These are phyloP conservation scores for Aurinia saxatilis DNA, from an alignment of 345 rosid genomes.

Conservation along the genomic window DNA sequence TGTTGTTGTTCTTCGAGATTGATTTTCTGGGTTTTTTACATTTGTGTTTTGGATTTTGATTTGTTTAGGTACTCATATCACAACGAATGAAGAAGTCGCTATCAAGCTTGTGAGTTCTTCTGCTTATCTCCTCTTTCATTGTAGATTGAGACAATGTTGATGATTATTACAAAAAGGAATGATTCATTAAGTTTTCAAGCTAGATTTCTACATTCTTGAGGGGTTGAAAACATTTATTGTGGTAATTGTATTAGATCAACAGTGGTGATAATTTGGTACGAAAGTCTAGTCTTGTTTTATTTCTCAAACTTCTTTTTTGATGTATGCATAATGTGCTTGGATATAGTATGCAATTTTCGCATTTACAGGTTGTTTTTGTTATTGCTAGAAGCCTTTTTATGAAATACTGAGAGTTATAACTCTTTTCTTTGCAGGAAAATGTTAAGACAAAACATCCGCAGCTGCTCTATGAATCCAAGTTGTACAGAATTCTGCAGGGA, in stretches of 20 bases:
- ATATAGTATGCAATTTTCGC: not conserved
- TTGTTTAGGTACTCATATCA: conserved; percentile 63
- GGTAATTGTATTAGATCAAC: conserved; percentile 6
- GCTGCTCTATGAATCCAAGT: conserved; percentile 72
- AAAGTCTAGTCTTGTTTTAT: too few species aligned
- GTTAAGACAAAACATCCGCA: conserved; percentile 94
- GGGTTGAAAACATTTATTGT: not conserved
- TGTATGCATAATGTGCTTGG: not conserved
- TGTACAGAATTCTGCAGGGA: conserved; percentile 86
- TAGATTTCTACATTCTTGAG: not conserved
- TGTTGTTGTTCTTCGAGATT: not conserved
- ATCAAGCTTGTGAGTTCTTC: conserved; percentile 81
- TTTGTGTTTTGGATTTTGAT: conserved; percentile 1
- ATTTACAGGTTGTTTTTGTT: not conserved
- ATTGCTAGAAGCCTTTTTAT: not conserved
- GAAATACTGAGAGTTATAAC: not conserved
- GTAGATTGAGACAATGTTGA: conserved; percentile 1
- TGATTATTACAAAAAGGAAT: not conserved
- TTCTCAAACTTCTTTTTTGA: not conserved
- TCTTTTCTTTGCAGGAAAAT: conserved; percentile 49
- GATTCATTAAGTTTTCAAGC: conserved; percentile 55
- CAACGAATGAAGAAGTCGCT: conserved; percentile 91
- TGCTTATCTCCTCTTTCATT: not conserved
- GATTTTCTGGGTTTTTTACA: not conserved
- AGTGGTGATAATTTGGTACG: not conserved